Percentiles rank a stretch among this genome's conserved stretches.
These are phyloP conservation scores for Amylostereum areolatum DNA, from an alignment of 1,284 basidiomycete species.

Conservation along the genomic window DNA sequence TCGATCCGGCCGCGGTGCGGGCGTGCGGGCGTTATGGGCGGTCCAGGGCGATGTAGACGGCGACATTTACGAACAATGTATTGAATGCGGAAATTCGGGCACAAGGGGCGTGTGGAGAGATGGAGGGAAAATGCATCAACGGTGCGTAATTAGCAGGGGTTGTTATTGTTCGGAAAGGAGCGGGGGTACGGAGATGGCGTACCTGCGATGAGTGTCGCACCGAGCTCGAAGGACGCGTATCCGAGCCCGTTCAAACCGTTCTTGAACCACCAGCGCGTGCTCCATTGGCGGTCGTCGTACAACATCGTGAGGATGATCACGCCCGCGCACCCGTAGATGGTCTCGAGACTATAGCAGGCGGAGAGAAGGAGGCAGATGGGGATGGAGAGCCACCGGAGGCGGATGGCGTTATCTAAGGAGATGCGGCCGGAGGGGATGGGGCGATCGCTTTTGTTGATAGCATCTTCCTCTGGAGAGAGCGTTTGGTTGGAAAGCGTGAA, in stretches of 20 bases:
- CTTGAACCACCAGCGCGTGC: constrained; percentile 27
- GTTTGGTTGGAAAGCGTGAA: constrained; percentile 37
- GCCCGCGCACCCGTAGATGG: constrained; percentile 24
- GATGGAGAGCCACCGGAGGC: constrained; percentile 29
- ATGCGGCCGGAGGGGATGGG: constrained; percentile 39
- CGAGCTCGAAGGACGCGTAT: constrained; percentile 30
- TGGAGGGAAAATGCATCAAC: no score
- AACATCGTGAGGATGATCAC: constrained; percentile 25
- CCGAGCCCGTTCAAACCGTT: constrained; percentile 32
- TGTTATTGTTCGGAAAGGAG: no score
- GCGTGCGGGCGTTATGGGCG: no score
- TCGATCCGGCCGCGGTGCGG: constrained; percentile 28
- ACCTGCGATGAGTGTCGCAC: constrained; percentile 26
- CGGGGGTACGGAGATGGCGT: neutral
- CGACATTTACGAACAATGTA: no score
- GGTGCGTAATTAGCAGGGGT: no score
- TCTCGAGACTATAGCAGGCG: constrained; percentile 22
- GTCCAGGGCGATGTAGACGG: no score
- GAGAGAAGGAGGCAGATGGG: constrained; percentile 27
- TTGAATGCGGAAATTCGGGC: no score
- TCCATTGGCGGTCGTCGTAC: constrained; percentile 29
- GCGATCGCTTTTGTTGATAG: constrained; percentile 34
- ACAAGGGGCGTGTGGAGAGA: no score
- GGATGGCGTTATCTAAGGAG: constrained; percentile 21
- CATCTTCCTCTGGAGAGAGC: constrained; percentile 31